Conservation (phyloP, 2,329 filamentous ascomycete genomes). For the Ascochyta koolunga region DNA sequence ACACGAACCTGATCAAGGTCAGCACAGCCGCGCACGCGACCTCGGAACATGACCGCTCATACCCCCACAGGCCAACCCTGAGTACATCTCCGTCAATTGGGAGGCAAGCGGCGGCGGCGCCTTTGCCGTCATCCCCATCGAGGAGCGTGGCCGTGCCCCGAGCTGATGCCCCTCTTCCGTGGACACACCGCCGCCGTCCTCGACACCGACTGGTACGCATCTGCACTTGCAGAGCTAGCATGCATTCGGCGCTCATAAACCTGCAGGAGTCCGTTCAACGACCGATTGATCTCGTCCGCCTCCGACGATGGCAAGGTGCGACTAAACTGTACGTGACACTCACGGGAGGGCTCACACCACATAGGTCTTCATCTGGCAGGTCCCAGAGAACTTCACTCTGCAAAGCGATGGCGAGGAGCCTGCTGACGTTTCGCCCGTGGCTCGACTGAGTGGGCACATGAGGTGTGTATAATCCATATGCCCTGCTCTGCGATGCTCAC, state of each 20-base stretch:
- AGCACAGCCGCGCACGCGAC: constrained; percentile 44
- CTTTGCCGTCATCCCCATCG: constrained; percentile 91
- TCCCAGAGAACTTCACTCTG: constrained; percentile 85
- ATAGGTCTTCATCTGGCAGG: constrained; percentile 88
- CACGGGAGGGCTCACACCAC: constrained; percentile 35
- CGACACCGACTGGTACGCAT: constrained; percentile 87
- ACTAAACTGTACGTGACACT: neutral
- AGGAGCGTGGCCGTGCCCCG: constrained; percentile 87
- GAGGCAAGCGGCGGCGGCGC: constrained; percentile 94
- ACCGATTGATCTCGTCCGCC: constrained; percentile 87
- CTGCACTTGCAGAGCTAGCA: neutral
- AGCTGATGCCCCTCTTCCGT: constrained; percentile 91
- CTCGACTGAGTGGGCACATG: constrained; percentile 84
- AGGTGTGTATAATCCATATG: constrained; percentile 59
- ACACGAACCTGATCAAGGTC: constrained; percentile 98
- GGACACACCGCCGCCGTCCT: constrained; percentile 95
- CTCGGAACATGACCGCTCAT: constrained; percentile 36
- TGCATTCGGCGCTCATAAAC: constrained; percentile 22
- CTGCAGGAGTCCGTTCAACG: constrained; percentile 90
- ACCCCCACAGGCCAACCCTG: constrained; percentile 77
- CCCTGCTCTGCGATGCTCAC: constrained; percentile 20
- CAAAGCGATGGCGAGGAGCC: constrained; percentile 84
- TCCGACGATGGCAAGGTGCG: constrained; percentile 89
- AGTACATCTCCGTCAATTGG: constrained; percentile 98
- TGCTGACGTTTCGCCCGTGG: constrained; percentile 77